Conservation (phyloP, 805 yeast species). For the Hanseniaspora pseudoguilliermondii region DNA sequence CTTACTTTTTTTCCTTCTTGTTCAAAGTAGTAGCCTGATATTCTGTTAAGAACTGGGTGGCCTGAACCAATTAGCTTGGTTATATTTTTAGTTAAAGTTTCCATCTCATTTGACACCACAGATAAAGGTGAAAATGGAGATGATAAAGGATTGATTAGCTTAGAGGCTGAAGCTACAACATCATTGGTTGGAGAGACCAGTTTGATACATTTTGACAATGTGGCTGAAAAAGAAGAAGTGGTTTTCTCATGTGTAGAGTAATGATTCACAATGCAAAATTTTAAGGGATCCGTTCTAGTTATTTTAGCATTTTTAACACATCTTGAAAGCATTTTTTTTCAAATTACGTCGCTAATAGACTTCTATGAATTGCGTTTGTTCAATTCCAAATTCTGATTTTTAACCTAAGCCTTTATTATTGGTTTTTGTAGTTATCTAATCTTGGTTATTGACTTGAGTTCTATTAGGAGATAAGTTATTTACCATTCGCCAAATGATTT, state of each 20-base stretch:
- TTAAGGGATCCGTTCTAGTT: not conserved
- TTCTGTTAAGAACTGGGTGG: conserved; percentile 83
- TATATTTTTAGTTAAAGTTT: conserved; percentile 71
- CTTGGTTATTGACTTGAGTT: no score
- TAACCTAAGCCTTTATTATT: no score
- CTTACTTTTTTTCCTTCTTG: conserved; percentile 93
- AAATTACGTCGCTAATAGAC: no score
- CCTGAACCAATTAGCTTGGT: conserved; percentile 82
- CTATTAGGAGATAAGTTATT: no score
- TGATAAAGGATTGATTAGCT: conserved; percentile 51
- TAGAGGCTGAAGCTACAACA: conserved; percentile 63
- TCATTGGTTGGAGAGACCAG: conserved; percentile 10
- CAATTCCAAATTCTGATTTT: no score
- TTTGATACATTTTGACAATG: conserved; percentile 1
- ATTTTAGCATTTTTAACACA: not conserved
- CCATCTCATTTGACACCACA: conserved; percentile 87
- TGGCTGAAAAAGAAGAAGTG: not conserved
- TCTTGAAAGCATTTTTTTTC: not conserved
- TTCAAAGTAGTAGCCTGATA: conserved; percentile 88
- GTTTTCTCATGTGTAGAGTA: not conserved
- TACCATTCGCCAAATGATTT: not conserved
- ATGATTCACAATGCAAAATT: not conserved
- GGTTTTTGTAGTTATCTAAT: no score
- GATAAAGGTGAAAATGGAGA: conserved; percentile 72
- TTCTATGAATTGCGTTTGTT: no score